A percentile compares a stretch with the other conserved stretches of the same genome.
Evolutionary conservation across 179 eudicot species (phyloP).

Genomic region (Beta macrorhiza): DNA sequence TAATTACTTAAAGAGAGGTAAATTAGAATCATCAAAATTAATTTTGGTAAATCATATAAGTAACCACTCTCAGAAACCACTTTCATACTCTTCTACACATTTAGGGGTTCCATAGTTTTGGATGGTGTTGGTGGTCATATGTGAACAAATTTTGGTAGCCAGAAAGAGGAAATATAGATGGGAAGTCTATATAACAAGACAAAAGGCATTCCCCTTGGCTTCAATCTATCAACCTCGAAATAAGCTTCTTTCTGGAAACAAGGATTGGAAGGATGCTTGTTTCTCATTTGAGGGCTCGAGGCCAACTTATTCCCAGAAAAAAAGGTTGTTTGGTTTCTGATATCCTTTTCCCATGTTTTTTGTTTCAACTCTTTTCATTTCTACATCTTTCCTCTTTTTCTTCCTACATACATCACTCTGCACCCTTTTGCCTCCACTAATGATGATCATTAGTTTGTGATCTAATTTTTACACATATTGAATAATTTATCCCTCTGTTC

Average conservation of each 20-base stretch:
- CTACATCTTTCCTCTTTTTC: constrained; percentile 6
- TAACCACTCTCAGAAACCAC: background rate
- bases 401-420: background rate
- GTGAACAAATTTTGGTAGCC: background rate
- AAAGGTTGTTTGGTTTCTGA: constrained; percentile 27
- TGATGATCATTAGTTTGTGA: background rate
- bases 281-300: constrained; percentile 57
- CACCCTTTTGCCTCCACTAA: constrained; percentile 4
- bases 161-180: constrained; percentile 6
- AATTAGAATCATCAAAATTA: background rate
- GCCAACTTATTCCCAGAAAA: constrained; percentile 40
- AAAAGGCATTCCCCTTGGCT: constrained; percentile 21
- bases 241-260: constrained; percentile 17
- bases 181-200: constrained; percentile 29
- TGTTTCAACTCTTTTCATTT: background rate
- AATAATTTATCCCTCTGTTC: background rate
- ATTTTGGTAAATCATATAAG: background rate
- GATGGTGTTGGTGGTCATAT: background rate
- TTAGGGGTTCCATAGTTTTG: background rate
- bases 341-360: constrained; percentile 1
- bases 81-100: background rate
- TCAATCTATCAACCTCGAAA: constrained; percentile 29
- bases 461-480: background rate
- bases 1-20: background rate
- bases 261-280: constrained; percentile 29